Evolutionary conservation across 164 flowering plant genomes (phyloP).

Genomic region (Paratinospora sagittata): DNA sequence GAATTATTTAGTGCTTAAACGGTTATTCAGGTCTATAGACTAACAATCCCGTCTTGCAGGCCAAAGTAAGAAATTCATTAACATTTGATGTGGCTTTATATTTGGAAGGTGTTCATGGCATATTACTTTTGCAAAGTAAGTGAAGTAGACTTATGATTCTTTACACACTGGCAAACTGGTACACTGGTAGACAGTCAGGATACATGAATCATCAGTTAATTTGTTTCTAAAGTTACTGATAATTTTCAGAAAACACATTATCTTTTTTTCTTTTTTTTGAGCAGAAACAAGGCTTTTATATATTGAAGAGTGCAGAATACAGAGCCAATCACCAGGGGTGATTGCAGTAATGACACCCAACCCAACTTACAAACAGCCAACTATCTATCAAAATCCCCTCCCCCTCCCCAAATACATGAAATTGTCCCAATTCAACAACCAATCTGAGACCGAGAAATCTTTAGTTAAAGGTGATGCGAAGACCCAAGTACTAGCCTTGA

Average conservation of each 20-base stretch:
- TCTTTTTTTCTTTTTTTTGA: background rate
- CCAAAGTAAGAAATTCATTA: conserved; percentile 34
- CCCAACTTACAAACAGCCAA: too few species aligned
- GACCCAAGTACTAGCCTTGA: too few species aligned
- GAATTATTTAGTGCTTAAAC: background rate
- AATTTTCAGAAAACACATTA: background rate
- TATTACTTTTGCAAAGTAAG: conserved; percentile 65
- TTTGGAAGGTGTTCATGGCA: conserved; percentile 68
- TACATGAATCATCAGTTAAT: background rate
- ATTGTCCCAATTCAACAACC: too few species aligned
- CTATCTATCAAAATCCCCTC: too few species aligned
- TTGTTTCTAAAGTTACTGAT: background rate
- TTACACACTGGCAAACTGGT: background rate
- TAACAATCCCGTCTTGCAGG: conserved; percentile 39
- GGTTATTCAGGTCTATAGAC: background rate
- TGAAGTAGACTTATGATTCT: background rate
- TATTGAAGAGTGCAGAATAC: too few species aligned
- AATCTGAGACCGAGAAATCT: too few species aligned
- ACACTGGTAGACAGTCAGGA: background rate
- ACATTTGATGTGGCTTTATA: conserved; percentile 55
- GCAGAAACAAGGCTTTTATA: too few species aligned
- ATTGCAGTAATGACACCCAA: too few species aligned
- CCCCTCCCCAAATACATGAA: too few species aligned
- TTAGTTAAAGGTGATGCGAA: too few species aligned
- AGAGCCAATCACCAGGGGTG: too few species aligned